phyloP scores from a whole-genome alignment of 176 grass and related monocot species.

The Poa annua region DNA sequence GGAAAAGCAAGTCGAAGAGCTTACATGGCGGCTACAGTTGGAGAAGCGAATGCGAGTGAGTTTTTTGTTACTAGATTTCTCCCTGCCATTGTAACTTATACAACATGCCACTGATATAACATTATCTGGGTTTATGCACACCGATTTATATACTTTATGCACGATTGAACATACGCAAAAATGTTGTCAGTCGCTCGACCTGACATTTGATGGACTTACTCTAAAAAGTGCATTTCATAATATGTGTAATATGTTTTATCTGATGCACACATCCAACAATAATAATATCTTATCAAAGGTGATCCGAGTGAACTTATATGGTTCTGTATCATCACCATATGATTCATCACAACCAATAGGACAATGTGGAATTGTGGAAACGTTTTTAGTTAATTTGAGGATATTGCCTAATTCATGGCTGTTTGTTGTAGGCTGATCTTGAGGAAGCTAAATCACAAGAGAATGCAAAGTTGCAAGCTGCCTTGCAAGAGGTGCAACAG shows the following conservation, averaged over 20 bases:
- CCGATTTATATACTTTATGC: neutral
- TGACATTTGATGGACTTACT: neutral
- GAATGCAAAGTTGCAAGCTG: conserved; percentile 83
- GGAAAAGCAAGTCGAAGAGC: conserved; percentile 98
- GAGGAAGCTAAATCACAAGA: conserved; percentile 93
- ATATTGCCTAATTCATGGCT: conserved; percentile 24
- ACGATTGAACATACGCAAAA: neutral
- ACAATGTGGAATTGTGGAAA: neutral
- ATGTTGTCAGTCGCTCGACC: conserved; percentile 2
- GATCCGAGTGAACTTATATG: conserved; percentile 24
- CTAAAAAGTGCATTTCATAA: conserved; percentile 9
- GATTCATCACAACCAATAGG: neutral
- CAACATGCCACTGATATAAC: conserved; percentile 5
- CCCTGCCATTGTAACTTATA: conserved; percentile 16
- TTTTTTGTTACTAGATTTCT: conserved; percentile 32
- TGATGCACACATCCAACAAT: neutral
- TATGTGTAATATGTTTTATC: conserved; percentile 12
- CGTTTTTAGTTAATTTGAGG: neutral
- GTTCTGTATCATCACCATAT: neutral
- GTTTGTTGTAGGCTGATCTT: conserved; percentile 74
- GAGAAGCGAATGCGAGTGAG: conserved; percentile 95
- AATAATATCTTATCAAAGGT: neutral
- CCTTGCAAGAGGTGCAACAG: conserved; percentile 77
- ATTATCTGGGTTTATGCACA: conserved; percentile 26
- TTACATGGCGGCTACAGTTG: conserved; percentile 83